Percentiles rank a stretch among this genome's conserved stretches.
Conservation (phyloP, 2,329 filamentous ascomycete species). For the Fusarium aywerte region DNA sequence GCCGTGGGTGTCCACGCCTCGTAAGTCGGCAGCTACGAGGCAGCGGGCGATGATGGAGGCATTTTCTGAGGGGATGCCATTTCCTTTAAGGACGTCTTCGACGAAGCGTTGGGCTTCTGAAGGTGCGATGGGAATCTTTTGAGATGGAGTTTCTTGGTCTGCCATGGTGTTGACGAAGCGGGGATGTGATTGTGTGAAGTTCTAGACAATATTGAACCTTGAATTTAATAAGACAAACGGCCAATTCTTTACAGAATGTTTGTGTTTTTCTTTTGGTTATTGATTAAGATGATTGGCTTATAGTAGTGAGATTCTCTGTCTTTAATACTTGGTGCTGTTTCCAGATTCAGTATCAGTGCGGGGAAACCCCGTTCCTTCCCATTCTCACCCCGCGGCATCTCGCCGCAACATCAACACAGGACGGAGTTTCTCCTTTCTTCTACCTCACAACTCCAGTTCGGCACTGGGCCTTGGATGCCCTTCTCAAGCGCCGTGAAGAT, state of each 20-base stretch:
- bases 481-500: slow-evolving; percentile 7
- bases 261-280: background rate
- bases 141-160: slow-evolving; percentile 24
- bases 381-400: slow-evolving; percentile 26
- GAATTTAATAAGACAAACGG: background rate
- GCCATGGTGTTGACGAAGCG: slow-evolving; percentile 16
- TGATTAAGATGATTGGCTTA: background rate
- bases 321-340: slow-evolving; percentile 11
- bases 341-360: background rate
- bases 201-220: background rate
- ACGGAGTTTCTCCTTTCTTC: slow-evolving; percentile 26
- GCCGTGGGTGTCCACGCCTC: slow-evolving; percentile 81
- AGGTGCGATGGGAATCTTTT: slow-evolving; percentile 51
- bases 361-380: slow-evolving; percentile 13
- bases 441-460: background rate
- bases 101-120: slow-evolving; percentile 60
- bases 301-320: background rate
- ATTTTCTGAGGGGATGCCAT: slow-evolving; percentile 68
- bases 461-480: background rate
- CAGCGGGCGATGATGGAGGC: slow-evolving; percentile 73
- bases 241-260: too few species aligned
- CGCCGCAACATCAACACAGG: background rate
- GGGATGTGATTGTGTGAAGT: background rate
- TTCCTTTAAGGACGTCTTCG: slow-evolving; percentile 65
- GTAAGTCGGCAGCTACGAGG: slow-evolving; percentile 78